A percentile compares a stretch with the other conserved stretches of the same genome.
phyloP scores from a whole-genome alignment of 2,329 filamentous ascomycete species.

The Scedosporium boydii region DNA sequence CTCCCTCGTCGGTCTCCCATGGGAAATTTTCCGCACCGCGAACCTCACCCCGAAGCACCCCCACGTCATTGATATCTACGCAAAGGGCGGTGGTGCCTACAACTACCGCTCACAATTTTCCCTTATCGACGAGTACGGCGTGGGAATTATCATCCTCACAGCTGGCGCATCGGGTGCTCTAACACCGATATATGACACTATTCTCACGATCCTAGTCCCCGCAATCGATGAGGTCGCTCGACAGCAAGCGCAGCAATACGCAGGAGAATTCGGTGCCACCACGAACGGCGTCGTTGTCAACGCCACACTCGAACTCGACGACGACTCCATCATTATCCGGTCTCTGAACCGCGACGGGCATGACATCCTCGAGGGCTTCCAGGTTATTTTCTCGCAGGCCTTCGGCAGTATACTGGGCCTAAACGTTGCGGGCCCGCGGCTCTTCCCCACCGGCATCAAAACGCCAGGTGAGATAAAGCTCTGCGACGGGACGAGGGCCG shows the following conservation, averaged over 20 bases:
- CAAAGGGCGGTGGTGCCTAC: slow-evolving; percentile 23
- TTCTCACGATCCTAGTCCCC: slow-evolving; percentile 18
- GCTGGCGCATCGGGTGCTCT: slow-evolving; percentile 20
- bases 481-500: slow-evolving; percentile 6
- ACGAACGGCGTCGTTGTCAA: slow-evolving; percentile 6
- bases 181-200: slow-evolving; percentile 16
- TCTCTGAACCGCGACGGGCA: slow-evolving; percentile 14
- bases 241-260: slow-evolving; percentile 16
- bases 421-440: slow-evolving; percentile 12
- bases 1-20: slow-evolving; percentile 24
- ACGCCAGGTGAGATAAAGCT: slow-evolving; percentile 7
- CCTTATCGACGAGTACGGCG: slow-evolving; percentile 25
- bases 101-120: slow-evolving; percentile 24
- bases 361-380: slow-evolving; percentile 13
- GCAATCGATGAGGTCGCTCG: slow-evolving; percentile 19
- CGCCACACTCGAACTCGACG: slow-evolving; percentile 14
- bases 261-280: slow-evolving; percentile 7
- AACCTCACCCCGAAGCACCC: slow-evolving; percentile 17
- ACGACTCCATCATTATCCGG: slow-evolving; percentile 15
- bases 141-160: slow-evolving; percentile 20
- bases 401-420: slow-evolving; percentile 15
- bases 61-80: slow-evolving; percentile 20
- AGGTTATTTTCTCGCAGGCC: slow-evolving; percentile 14
- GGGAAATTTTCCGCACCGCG: slow-evolving; percentile 24
- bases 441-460: slow-evolving; percentile 17